These are phyloP conservation scores for Yarrowia hollandica DNA, from an alignment of 805 yeast genomes.

Conservation along the genomic window DNA sequence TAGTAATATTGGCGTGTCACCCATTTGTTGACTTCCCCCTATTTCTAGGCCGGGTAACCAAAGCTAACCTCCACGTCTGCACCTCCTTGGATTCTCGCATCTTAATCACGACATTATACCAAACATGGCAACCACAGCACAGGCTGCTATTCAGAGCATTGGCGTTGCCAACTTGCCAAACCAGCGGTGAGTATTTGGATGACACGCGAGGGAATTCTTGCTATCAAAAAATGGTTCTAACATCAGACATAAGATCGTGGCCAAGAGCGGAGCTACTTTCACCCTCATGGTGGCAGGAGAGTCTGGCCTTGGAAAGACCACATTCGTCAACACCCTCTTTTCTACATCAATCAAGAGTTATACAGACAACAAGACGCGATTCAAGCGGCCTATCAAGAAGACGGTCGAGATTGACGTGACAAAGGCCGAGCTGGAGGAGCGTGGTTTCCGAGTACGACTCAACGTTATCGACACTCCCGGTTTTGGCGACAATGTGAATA, in stretches of 20 bases:
- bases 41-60: constrained; percentile 24
- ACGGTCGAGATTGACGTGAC: constrained; percentile 45
- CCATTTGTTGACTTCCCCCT: not conserved
- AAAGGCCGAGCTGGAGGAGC: constrained; percentile 58
- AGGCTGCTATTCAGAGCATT: constrained; percentile 31
- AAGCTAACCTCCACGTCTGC: constrained; percentile 24
- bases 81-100: constrained; percentile 26
- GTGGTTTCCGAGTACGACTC: constrained; percentile 72
- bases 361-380: constrained; percentile 45
- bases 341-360: constrained; percentile 50
- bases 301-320: constrained; percentile 72
- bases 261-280: constrained; percentile 63
- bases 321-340: constrained; percentile 79
- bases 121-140: constrained; percentile 26
- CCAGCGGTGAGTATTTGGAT: constrained; percentile 35
- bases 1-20: not conserved
- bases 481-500: constrained; percentile 86
- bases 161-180: constrained; percentile 39
- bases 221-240: not conserved
- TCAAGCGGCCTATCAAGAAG: constrained; percentile 44
- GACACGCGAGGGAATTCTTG: not conserved
- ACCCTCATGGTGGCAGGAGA: constrained; percentile 86
- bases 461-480: constrained; percentile 90
- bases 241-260: constrained; percentile 44
- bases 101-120: constrained; percentile 4